A percentile compares a stretch with the other conserved stretches of the same genome.
Evolutionary conservation across 306 rosid genomes (phyloP).

Genomic region (Canavalia ensiformis): DNA sequence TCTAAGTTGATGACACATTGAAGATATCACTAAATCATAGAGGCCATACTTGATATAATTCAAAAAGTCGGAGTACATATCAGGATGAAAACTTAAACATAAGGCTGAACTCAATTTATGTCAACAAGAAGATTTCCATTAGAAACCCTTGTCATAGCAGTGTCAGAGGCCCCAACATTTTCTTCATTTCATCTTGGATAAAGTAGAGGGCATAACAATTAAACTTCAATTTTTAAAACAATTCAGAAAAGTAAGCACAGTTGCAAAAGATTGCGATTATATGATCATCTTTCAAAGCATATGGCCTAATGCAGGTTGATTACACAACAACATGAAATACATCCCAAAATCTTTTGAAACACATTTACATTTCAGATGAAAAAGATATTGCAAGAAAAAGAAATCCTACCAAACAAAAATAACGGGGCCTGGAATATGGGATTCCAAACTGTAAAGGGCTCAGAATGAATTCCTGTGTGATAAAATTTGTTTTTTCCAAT

Average conservation of each 20-base stretch:
- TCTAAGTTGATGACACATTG: background rate
- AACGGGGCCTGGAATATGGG: constrained; percentile 97
- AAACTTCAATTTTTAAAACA: background rate
- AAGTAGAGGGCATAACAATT: background rate
- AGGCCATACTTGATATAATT: background rate
- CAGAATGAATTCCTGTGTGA: constrained; percentile 85
- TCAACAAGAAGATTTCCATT: background rate
- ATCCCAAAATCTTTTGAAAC: constrained; percentile 27
- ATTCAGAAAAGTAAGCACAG: background rate
- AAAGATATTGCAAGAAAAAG: constrained; percentile 33
- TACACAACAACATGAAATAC: constrained; percentile 7
- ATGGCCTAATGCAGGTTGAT: constrained; percentile 16
- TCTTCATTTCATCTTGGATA: background rate
- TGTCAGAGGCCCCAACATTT: background rate
- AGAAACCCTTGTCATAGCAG: background rate
- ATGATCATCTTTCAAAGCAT: constrained; percentile 31
- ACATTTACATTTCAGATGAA: constrained; percentile 10
- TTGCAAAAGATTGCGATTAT: background rate
- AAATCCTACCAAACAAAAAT: constrained; percentile 88
- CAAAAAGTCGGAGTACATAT: background rate
- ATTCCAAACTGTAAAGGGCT: constrained; percentile 94
- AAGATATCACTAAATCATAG: background rate
- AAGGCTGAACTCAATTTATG: background rate
- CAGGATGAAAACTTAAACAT: constrained; percentile 11
- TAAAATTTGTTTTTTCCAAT: constrained; percentile 66